phyloP scores from a whole-genome alignment of 1,284 basidiomycete genomes.

The Gomphus sp. region DNA sequence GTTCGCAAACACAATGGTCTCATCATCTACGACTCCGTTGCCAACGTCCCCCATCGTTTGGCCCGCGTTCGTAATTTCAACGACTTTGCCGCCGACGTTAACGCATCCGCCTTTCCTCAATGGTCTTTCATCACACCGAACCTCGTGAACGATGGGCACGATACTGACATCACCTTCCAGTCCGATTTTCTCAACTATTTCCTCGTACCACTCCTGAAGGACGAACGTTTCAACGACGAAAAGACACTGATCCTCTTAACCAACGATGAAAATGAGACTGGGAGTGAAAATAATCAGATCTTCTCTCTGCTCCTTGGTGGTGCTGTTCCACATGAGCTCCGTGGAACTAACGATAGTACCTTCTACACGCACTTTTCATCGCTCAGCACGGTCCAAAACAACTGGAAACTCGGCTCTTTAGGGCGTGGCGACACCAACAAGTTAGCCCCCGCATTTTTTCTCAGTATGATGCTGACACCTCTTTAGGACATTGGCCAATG shows the following conservation, averaged over 20 bases:
- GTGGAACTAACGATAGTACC: conserved; percentile 38
- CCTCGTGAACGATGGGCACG: conserved; percentile 24
- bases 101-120: conserved; percentile 43
- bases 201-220: conserved; percentile 41
- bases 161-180: conserved; percentile 43
- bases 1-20: conserved; percentile 55
- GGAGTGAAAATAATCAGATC: conserved; percentile 37
- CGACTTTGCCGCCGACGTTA: conserved; percentile 45
- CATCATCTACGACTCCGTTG: conserved; percentile 42
- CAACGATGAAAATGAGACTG: conserved; percentile 45
- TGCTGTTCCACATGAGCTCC: conserved; percentile 34
- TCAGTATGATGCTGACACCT: not conserved
- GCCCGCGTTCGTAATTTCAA: conserved; percentile 57
- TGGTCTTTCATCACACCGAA: conserved; percentile 65
- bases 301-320: conserved; percentile 43
- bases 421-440: conserved; percentile 47
- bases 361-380: conserved; percentile 63
- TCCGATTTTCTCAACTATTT: conserved; percentile 41
- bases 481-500: conserved; percentile 31
- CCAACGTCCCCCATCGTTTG: conserved; percentile 31
- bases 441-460: conserved; percentile 11
- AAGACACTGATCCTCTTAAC: conserved; percentile 48
- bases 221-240: conserved; percentile 38
- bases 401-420: conserved; percentile 54
- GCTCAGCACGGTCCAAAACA: conserved; percentile 51